Evolutionary conservation across 2,329 filamentous ascomycete genomes (phyloP), one percentile per base, ranked within the genome.

Genomic region (Scedosporium apiospermum): DNA sequence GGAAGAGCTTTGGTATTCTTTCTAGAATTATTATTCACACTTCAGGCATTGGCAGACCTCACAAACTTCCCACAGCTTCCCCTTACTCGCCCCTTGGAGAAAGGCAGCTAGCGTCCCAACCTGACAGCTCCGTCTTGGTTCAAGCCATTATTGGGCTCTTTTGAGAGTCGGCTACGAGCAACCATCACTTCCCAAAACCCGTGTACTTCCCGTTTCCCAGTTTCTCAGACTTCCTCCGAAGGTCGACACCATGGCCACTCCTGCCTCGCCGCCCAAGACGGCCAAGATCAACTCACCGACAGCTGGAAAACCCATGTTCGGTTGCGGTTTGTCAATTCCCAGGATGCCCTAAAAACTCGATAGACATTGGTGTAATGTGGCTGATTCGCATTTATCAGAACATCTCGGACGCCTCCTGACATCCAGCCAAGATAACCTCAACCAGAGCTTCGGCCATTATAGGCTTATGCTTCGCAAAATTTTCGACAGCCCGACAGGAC

Each of bases 361-460:
- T 23, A 27, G 44, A 18, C 41, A 12, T 42, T 21, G 41, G 44
- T 30, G 23, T 6, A 38, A 38, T 16, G 44, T 26, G 21, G 6
- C 21, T 16, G 21, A 34, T 27, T n/a, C 46, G 44, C 34, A 61
- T 46, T 41, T 14, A 27, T 12, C 69, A 92, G 89, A 90, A 72
- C 89, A 93, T 73, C 82, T 90, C 58, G 86, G 90, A 71, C 78
- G 81, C 26, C 82, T 92, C 64, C 79, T 91, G 41, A 80, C 78
- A 41, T 82, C 81, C 68, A 80, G 77, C 57, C 83, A 85, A 65
- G 84, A 87, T 65, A 82, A 84, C 16, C 86, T 85, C 74, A 87
- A 89, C 68, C 86, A 81, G 65, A 88, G 87, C 21, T 84, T 90
- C 64, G 79, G 84, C 62, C 84, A 89, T 68, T 93, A 93, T 74